phyloP scores from a whole-genome alignment of 805 yeast genomes.

The Yamadazyma akitaensis region DNA sequence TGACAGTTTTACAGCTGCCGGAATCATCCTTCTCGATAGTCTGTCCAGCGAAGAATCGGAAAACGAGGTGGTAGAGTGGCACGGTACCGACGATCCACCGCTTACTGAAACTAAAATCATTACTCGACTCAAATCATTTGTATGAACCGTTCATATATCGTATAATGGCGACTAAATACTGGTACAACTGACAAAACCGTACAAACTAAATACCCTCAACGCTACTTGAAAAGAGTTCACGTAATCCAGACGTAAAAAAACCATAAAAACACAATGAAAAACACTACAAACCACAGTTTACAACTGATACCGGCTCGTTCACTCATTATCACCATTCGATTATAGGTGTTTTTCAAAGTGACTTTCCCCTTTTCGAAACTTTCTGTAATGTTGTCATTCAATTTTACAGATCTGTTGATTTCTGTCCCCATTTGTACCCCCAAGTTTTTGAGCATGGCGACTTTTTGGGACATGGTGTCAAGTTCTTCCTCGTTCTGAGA shows the following conservation, averaged over 20 bases:
- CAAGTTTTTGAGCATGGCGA: slow-evolving; percentile 38
- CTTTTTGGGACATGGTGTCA: slow-evolving; percentile 40
- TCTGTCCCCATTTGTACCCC: slow-evolving; percentile 44
- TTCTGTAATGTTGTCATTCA: slow-evolving; percentile 41
- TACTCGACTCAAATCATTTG: slow-evolving; percentile 2
- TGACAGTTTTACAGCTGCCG: not conserved
- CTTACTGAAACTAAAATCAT: not conserved
- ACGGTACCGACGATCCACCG: not conserved
- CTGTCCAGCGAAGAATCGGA: not conserved
- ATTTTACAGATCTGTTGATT: slow-evolving; percentile 37
- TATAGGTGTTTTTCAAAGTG: slow-evolving; percentile 40
- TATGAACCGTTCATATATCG: not conserved
- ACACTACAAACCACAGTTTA: slow-evolving; percentile 43
- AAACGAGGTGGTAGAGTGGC: not conserved
- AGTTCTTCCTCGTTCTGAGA: slow-evolving; percentile 42
- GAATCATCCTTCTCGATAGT: slow-evolving; percentile 3
- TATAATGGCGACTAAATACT: not conserved
- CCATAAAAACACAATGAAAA: slow-evolving; percentile 32
- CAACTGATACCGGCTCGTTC: slow-evolving; percentile 44
- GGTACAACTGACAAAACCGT: not conserved
- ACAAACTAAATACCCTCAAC: not conserved
- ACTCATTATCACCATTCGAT: slow-evolving; percentile 44
- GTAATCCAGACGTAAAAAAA: slow-evolving; percentile 42
- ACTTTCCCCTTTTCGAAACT: slow-evolving; percentile 38
- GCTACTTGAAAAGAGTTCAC: not conserved